Conservation (phyloP, 768 basidiomycete species). For the Pisolithus marmoratus region DNA sequence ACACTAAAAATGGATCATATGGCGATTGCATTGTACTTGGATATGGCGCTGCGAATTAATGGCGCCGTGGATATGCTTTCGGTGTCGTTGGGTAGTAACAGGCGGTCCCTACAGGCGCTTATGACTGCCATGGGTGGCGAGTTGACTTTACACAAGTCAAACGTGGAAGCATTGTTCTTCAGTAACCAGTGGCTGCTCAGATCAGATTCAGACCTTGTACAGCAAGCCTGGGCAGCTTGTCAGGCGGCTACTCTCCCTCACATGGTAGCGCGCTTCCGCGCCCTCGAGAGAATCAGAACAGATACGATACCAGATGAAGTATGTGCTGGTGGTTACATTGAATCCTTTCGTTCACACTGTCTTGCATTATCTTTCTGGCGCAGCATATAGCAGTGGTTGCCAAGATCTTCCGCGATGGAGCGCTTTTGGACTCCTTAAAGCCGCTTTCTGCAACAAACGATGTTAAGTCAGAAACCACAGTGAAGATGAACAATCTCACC, state of each 20-base stretch:
- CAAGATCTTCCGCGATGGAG: conserved; percentile 40
- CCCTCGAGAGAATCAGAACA: conserved; percentile 15
- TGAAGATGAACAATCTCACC: conserved; percentile 26
- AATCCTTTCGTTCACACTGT: neutral
- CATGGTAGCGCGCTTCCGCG: conserved; percentile 9
- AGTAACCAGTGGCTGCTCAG: conserved; percentile 14
- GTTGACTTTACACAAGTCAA: conserved; percentile 22
- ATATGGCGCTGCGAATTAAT: conserved; percentile 30
- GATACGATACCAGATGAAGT: conserved; percentile 27
- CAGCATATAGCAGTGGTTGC: conserved; percentile 41
- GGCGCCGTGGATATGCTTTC: conserved; percentile 41
- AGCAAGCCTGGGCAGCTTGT: conserved; percentile 16
- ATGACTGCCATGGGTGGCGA: no score
- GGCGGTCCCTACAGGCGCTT: conserved; percentile 30
- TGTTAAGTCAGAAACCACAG: conserved; percentile 23
- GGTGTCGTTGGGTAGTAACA: conserved; percentile 9
- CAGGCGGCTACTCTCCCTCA: conserved; percentile 24
- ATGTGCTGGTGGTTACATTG: neutral
- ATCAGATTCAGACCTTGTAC: no score
- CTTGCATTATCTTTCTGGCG: neutral
- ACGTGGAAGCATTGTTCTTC: conserved; percentile 28
- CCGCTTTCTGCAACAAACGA: conserved; percentile 40
- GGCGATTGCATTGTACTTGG: conserved; percentile 33
- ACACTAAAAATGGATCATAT: conserved; percentile 45
- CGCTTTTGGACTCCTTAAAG: conserved; percentile 45